A percentile compares a stretch with the other conserved stretches of the same genome.
These are phyloP conservation scores for Paramecium sexaurelia DNA, from an alignment of 73 alveolate genomes.

Conservation along the genomic window DNA sequence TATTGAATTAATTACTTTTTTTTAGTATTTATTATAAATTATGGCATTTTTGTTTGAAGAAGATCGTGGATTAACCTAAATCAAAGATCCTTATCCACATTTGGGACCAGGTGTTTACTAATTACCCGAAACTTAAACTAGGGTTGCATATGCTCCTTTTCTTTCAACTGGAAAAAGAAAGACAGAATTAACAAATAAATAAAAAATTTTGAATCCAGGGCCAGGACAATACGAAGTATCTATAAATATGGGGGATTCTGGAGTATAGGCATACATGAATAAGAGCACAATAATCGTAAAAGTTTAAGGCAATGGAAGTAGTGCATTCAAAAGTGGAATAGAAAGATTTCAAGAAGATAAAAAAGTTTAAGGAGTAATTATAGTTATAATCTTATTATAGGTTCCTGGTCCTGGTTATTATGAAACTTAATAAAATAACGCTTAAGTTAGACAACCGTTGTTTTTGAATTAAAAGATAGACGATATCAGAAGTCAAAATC, in stretches of 20 bases:
- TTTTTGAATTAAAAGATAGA: not conserved
- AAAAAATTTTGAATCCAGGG: not conserved
- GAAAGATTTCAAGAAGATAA: conserved; percentile 33
- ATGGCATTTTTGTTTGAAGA: conserved; percentile 59
- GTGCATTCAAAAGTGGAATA: conserved; percentile 44
- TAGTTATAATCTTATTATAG: not conserved
- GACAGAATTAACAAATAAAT: not conserved
- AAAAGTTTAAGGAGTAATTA: not conserved
- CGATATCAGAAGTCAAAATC: not conserved
- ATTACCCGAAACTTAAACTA: not conserved
- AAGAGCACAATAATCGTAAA: conserved; percentile 31
- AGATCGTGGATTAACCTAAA: conserved; percentile 22
- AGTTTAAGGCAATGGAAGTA: conserved; percentile 51
- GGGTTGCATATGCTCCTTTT: conserved; percentile 41
- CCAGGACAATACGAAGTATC: conserved; percentile 54
- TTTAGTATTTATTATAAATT: not conserved
- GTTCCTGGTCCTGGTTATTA: conserved; percentile 52
- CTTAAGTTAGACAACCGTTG: not conserved
- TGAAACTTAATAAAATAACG: not conserved
- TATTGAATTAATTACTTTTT: too few species aligned
- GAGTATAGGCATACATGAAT: conserved; percentile 51
- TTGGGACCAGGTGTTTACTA: conserved; percentile 55
- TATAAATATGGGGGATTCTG: conserved; percentile 16
- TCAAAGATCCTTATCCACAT: conserved; percentile 51
- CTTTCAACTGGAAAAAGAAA: conserved; percentile 25